Evolutionary conservation across 176 grass and related monocot species (phyloP).

Genomic region (barley (Hordeum vulgare)): MorexV3_pseudomolecules_assembly NC_058520.1:389601858-389602357

Average conservation of each 20-base stretch:
- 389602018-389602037: background rate
- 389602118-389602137: background rate
- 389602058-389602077: constrained; percentile 4
- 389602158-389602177: background rate
- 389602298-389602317: too few species aligned
- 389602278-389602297: too few species aligned
- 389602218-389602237: background rate
- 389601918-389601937: too few species aligned
- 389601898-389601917: too few species aligned
- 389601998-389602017: too few species aligned
- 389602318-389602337: too few species aligned
- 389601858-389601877: too few species aligned
- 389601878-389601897: too few species aligned
- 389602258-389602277: background rate
- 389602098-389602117: background rate
- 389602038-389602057: background rate
- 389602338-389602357: background rate
- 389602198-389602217: background rate
- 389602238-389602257: background rate
- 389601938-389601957: too few species aligned
- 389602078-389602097: background rate
- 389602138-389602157: background rate
- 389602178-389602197: background rate
- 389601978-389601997: background rate
- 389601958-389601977: background rate